Base-by-base conservation (phyloP, 2,329 filamentous ascomycete species). In the Phialemoniopsis sp. region DNA sequence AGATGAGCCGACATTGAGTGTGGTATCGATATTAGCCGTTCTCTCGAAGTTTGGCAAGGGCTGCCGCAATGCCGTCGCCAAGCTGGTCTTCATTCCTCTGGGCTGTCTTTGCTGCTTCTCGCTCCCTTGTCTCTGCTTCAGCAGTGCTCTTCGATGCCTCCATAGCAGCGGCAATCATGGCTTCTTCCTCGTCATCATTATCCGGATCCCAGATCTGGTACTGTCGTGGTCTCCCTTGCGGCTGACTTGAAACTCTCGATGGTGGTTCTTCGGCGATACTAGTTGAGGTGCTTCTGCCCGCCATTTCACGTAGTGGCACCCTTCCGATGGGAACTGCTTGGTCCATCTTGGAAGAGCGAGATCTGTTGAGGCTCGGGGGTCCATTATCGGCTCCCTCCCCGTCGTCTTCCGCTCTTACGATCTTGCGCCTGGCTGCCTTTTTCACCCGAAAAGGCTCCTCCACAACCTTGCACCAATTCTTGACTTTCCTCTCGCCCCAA, bases 401-500 rank as follows among this genome's bases (percentile, higher is more conserved):
- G 47, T 48, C 29, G 35, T 49, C 58, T 34, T 46, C 52, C n/a
- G 47, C 43, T 17, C 46, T 51, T 41, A 47, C 47, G 15, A 52
- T 43, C 21, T 49, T 55, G 39, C 62, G 53, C 55, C 68, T 87
- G n/a, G 75, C 78, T 3, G 86, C 78, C 53, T 84, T 85, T 51
- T 82, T 80, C 5, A 85, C 80, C 42, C 88, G 70, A 52, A 97
- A 96, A 1, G 89, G 88, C 62, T 95, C 89, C 43, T 88, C 78
- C 2, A 96, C 85, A 9, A 86, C 85, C 41, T 72, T 76, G 49
- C 77, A 84, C 91, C 91, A 97, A 42, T 81, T 78, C 61, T 86
- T 85, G 16, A 96, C 89, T 63, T 98, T 98, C 67, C 88, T 89
- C 63, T 94, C 88, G 28, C 93, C 93, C 90, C 90, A 98, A 1